These are phyloP conservation scores for Juncus effusus DNA, from an alignment of 176 grass and related monocot genomes.

Conservation along the genomic window DNA sequence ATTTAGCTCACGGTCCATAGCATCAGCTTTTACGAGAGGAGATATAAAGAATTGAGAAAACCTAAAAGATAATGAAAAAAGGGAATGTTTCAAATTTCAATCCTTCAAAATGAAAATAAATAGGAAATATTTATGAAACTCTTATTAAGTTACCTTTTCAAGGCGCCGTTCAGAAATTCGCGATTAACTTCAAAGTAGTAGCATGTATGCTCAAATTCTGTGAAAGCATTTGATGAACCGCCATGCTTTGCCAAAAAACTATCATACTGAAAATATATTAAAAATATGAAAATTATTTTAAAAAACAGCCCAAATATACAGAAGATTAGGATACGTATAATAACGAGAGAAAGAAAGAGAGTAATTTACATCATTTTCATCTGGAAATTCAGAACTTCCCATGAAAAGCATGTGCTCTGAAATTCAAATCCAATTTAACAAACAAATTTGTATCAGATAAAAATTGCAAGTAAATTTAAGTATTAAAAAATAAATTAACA, in stretches of 20 bases:
- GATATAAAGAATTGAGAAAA: slow-evolving; percentile 99
- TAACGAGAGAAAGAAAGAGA: neutral
- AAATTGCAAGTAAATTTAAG: no score
- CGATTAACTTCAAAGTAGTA: slow-evolving; percentile 89
- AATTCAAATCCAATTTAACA: slow-evolving; percentile 13
- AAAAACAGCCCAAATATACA: neutral
- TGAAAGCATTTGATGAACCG: slow-evolving; percentile 91
- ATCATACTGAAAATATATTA: slow-evolving; percentile 67
- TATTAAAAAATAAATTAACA: neutral
- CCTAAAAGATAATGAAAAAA: slow-evolving; percentile 49
- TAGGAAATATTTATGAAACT: slow-evolving; percentile 9
- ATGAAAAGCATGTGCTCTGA: slow-evolving; percentile 99
- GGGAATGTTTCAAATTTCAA: slow-evolving; percentile 31
- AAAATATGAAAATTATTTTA: slow-evolving; percentile 20
- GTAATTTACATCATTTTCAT: slow-evolving; percentile 48
- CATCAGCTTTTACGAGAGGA: slow-evolving; percentile 88
- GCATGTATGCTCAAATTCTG: slow-evolving; percentile 91
- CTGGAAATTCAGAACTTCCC: slow-evolving; percentile 88
- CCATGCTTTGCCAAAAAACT: slow-evolving; percentile 91
- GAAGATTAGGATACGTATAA: neutral
- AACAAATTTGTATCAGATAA: neutral
- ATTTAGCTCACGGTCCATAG: slow-evolving; percentile 92
- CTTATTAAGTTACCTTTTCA: slow-evolving; percentile 63
- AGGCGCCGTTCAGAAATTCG: slow-evolving; percentile 72
- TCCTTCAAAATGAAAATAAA: slow-evolving; percentile 15